Evolutionary conservation across 345 rosid species (phyloP), one percentile per base, ranked within the genome.

Genomic region (Brassica incana): DNA sequence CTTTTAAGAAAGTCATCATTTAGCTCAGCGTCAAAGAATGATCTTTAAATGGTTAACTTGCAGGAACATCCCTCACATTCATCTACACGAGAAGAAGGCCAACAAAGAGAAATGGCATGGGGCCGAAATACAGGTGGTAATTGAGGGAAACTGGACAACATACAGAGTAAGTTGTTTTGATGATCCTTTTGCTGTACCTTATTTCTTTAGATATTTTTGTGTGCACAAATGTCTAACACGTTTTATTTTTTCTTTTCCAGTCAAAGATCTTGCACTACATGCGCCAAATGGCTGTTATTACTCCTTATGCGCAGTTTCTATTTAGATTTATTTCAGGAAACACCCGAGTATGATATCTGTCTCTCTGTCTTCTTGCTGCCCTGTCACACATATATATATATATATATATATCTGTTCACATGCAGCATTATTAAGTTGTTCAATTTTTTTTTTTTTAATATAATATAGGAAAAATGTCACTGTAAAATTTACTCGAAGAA

Each of bases 261-360:
- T 92, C 97, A 58, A 95, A 95, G 84, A 95, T 95, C 85, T 87
- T 92, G 90, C 99, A 95, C 82, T 95, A 90, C 82, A 91, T 95
- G 97, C 88, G 99, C 78, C 97, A 95, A 80, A 95, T 95, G 99
- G 99, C 99, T 78, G 97, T 95, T 75, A 92, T 95, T 83, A 95
- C 99, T 38, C 99, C 97, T 2, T 95, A 95, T 77, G 92, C 97
- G 14, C 95, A 95, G 72, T 95, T 95, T 84, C 78, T 90, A 18
- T 95, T 95, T 83, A 89, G 77, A 87, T 95, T 90, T 84, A 76
- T 92, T 78, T 84, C 97, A 8, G 97, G 97, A 92, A 62, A 54
- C 90, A 64, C 73, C 93, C 3, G 97, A 92, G 97, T 95, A 89
- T 62, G 85, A 81, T 86, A 79, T 65, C 82, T 77, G 58, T 77